Conservation (phyloP, 208 protist genomes). For the Acanthamoeba lugdunensis region DNA sequence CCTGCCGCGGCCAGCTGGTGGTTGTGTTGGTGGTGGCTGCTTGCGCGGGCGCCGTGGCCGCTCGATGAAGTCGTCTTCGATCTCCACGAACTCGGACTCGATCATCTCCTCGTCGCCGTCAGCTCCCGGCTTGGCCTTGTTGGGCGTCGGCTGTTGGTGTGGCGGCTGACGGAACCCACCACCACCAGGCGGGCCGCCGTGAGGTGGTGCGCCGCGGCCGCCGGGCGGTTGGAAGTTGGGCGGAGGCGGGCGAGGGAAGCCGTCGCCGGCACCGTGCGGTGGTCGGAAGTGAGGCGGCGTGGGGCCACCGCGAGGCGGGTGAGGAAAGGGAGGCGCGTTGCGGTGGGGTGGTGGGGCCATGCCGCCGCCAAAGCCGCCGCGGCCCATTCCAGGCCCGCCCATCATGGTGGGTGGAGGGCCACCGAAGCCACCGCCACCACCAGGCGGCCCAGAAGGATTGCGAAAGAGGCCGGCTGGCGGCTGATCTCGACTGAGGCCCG, state of each 20-base stretch:
- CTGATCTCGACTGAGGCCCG: not conserved
- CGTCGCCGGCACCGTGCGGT: not conserved
- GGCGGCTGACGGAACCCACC: not conserved
- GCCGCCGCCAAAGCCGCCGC: not conserved
- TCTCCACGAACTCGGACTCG: conserved; percentile 43
- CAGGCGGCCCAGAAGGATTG: not conserved
- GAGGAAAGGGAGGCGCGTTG: not conserved
- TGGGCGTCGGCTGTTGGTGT: too few relatives aligned
- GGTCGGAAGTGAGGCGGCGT: not conserved
- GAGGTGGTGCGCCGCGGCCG: not conserved
- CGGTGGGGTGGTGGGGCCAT: not conserved
- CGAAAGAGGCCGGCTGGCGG: conserved; percentile 19
- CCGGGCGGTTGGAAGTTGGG: not conserved
- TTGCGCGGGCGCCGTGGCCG: not conserved
- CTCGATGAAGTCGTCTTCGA: conserved; percentile 44
- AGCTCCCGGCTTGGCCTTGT: not conserved
- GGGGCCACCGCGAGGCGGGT: not conserved
- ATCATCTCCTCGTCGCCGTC: conserved; percentile 21
- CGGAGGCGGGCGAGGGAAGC: not conserved
- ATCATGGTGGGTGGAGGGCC: not conserved
- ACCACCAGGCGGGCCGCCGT: not conserved
- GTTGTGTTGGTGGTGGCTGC: not conserved
- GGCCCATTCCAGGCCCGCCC: not conserved
- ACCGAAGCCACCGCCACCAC: too few relatives aligned
- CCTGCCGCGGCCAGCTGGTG: not conserved